phyloP scores from a whole-genome alignment of 202 grass and related monocot genomes.

The Zoysia matrella region DNA sequence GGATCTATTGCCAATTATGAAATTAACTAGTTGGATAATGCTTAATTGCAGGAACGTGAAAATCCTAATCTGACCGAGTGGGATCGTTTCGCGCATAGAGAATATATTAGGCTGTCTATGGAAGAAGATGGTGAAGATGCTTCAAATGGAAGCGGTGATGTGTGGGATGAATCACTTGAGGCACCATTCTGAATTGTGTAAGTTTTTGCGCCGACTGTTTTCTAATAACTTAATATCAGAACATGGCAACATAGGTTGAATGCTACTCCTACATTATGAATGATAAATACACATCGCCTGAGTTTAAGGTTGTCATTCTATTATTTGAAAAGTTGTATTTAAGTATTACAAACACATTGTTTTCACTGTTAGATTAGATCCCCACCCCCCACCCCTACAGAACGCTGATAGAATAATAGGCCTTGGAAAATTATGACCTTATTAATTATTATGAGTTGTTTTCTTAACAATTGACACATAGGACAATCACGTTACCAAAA shows the following conservation, averaged over 20 bases:
- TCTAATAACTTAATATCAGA: constrained; percentile 15
- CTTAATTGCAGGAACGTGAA: constrained; percentile 41
- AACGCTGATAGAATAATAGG: neutral
- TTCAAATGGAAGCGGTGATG: no score
- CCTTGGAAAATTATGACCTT: neutral
- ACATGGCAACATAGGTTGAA: neutral
- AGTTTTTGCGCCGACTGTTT: constrained; percentile 14
- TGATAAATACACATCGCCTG: neutral
- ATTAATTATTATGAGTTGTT: neutral
- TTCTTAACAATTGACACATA: neutral
- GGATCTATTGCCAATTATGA: constrained; percentile 18
- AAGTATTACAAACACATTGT: neutral
- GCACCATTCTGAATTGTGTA: constrained; percentile 22
- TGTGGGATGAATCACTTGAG: no score
- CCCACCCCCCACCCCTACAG: neutral
- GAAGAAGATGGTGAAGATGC: no score
- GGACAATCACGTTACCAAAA: neutral
- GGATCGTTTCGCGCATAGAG: no score
- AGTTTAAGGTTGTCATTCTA: neutral
- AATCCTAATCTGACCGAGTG: no score
- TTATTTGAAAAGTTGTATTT: neutral
- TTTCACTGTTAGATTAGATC: no score
- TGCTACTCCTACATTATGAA: no score
- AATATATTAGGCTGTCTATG: no score
- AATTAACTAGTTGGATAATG: constrained; percentile 28